Conservation (phyloP, 148 eudicot species). For the Chenopodium suecicum region DNA sequence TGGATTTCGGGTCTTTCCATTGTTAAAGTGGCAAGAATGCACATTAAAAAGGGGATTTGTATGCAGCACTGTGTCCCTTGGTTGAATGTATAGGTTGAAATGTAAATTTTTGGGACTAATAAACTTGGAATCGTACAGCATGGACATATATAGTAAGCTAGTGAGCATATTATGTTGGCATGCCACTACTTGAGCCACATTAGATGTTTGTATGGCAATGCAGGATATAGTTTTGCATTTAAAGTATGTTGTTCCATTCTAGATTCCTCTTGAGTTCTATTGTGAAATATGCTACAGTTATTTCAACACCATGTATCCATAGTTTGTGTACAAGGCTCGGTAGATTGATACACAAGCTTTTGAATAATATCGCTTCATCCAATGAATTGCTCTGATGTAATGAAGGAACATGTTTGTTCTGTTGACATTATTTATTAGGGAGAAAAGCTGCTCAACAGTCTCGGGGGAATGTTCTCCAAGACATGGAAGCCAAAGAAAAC, state of each 20-base stretch:
- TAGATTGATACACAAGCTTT: neutral
- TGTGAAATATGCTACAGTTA: neutral
- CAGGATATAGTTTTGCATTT: neutral
- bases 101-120: neutral
- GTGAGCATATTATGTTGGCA: neutral
- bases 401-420: neutral
- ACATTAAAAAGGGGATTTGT: neutral
- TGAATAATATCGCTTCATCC: neutral
- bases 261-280: neutral
- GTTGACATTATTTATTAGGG: conserved; percentile 46
- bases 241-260: neutral
- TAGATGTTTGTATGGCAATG: neutral
- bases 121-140: no score
- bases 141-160: neutral
- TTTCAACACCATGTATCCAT: neutral
- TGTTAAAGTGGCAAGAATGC: neutral
- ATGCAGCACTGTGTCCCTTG: neutral
- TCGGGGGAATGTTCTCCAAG: conserved; percentile 94
- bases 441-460: conserved; percentile 72
- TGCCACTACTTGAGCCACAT: neutral
- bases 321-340: neutral
- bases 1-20: neutral
- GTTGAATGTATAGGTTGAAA: neutral
- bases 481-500: conserved; percentile 91
- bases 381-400: neutral